phyloP scores from a whole-genome alignment of 2,329 filamentous ascomycete species.

The Hymenoscyphus occultus region DNA sequence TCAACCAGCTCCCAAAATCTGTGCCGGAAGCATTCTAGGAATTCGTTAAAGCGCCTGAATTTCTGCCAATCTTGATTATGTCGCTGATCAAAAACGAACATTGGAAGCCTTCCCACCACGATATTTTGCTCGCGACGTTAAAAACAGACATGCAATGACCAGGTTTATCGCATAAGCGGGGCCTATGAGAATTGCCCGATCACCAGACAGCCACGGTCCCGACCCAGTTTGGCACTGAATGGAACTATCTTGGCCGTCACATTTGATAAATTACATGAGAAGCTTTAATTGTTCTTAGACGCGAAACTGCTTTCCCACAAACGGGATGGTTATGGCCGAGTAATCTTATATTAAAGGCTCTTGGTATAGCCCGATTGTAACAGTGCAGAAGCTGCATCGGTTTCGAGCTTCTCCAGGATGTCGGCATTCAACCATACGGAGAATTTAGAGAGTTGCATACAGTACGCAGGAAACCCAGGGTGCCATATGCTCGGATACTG shows the following conservation, averaged over 20 bases:
- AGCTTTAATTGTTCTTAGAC: neutral
- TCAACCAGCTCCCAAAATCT: neutral
- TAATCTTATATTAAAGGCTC: neutral
- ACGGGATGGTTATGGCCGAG: neutral
- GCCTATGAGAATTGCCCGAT: slow-evolving; percentile 16
- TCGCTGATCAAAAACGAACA: neutral
- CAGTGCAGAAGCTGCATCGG: neutral
- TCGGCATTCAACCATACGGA: slow-evolving; percentile 4
- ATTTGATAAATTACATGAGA: neutral
- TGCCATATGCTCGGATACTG: slow-evolving; percentile 1
- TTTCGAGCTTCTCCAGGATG: neutral
- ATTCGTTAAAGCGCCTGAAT: neutral
- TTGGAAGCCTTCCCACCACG: neutral
- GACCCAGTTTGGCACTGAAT: neutral
- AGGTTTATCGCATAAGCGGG: slow-evolving; percentile 3
- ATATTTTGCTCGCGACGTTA: neutral
- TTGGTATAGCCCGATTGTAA: neutral
- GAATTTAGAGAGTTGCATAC: slow-evolving; percentile 6
- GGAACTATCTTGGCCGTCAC: neutral
- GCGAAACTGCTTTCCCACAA: neutral
- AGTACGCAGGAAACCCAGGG: neutral
- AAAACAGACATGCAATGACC: slow-evolving; percentile 11
- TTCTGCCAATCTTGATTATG: neutral
- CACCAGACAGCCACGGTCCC: neutral
- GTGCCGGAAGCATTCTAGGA: neutral